Conservation (phyloP, 2,329 filamentous ascomycete species). For the Neonectria faginata region DNA sequence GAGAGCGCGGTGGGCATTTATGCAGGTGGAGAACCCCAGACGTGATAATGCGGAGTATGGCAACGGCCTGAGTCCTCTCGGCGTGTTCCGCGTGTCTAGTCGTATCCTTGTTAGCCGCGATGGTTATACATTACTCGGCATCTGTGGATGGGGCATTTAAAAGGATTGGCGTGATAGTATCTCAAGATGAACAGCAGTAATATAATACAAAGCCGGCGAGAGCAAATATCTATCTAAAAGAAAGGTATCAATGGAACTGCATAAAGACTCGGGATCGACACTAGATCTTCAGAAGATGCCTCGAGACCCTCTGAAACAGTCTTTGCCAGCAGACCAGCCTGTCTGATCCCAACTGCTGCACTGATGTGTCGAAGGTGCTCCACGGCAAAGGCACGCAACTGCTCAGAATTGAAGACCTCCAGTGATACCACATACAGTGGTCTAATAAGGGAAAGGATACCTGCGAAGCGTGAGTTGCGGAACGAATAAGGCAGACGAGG, state of each 20-base stretch:
- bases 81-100: no score
- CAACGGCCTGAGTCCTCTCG: no score
- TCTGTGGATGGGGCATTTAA: no score
- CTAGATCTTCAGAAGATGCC: not conserved
- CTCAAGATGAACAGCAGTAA: not conserved
- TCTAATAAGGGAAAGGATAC: not conserved
- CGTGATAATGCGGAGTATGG: not conserved
- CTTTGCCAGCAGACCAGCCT: not conserved
- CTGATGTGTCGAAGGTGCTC: not conserved
- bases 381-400: not conserved
- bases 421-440: not conserved
- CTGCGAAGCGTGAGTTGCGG: not conserved
- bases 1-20: no score
- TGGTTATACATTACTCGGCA: no score
- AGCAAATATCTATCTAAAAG: not conserved
- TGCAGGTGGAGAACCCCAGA: not conserved
- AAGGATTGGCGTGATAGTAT: no score
- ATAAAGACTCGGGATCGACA: not conserved
- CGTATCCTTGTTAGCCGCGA: no score
- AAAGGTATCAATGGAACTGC: constrained; percentile 2
- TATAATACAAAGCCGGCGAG: no score
- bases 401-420: not conserved
- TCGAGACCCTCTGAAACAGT: not conserved
- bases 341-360: not conserved
- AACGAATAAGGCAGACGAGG: not conserved